These are phyloP conservation scores for Sideroxylon spinosum DNA, from an alignment of 179 eudicot genomes.

Conservation along the genomic window DNA sequence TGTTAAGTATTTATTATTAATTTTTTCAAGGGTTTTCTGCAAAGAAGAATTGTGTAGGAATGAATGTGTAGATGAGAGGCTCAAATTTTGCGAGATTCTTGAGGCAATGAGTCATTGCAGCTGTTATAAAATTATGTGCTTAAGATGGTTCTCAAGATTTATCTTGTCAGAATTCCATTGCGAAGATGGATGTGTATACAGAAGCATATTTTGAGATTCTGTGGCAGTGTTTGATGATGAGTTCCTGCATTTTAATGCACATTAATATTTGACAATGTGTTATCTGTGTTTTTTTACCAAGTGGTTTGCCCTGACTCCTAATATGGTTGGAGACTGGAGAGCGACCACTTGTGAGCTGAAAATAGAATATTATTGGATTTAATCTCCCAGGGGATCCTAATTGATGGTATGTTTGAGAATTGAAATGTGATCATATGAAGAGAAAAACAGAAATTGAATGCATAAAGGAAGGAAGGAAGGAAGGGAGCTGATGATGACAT, in stretches of 20 bases:
- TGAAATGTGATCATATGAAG: no score
- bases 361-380: no score
- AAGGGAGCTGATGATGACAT: no score
- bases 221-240: background rate
- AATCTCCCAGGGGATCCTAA: no score
- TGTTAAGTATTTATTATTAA: background rate
- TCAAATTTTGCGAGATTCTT: background rate
- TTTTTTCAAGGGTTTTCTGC: background rate
- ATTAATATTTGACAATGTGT: background rate
- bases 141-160: background rate
- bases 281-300: background rate
- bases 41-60: background rate
- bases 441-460: no score
- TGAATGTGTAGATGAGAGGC: background rate
- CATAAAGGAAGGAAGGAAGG: no score
- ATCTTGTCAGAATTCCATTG: background rate
- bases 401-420: no score
- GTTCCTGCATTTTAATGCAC: background rate
- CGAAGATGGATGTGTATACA: background rate
- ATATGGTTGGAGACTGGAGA: background rate
- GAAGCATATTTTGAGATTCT: background rate
- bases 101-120: conserved; percentile 2
- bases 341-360: background rate
- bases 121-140: background rate
- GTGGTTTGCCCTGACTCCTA: background rate